A percentile compares a stretch with the other conserved stretches of the same genome.
Conservation (phyloP, 106 monocot species). For the Gastrodia elata region DNA sequence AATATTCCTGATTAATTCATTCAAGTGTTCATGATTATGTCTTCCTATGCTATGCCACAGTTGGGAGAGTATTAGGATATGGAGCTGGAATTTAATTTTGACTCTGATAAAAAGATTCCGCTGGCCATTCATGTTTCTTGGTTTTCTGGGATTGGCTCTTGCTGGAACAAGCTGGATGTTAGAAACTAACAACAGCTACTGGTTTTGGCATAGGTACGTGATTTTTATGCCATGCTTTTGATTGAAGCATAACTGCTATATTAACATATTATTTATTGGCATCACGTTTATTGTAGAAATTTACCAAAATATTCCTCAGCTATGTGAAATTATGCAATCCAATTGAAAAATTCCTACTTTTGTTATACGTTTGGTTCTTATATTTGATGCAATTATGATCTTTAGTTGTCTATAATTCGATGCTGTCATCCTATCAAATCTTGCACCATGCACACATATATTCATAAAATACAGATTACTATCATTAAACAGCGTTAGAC, state of each 20-base stretch:
- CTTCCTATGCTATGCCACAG: conserved; percentile 20
- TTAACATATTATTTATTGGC: not conserved
- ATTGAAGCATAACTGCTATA: not conserved
- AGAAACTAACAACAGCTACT: conserved; percentile 65
- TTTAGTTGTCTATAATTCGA: too few relatives aligned
- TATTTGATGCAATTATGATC: too few relatives aligned
- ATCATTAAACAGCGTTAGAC: too few relatives aligned
- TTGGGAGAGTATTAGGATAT: conserved; percentile 41
- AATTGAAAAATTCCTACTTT: too few relatives aligned
- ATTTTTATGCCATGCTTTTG: not conserved
- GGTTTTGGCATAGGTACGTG: conserved; percentile 94
- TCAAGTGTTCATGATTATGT: not conserved
- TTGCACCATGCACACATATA: too few relatives aligned
- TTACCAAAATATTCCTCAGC: too few relatives aligned
- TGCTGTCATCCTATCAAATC: too few relatives aligned
- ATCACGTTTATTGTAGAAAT: too few relatives aligned
- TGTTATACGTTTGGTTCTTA: too few relatives aligned
- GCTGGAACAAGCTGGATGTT: conserved; percentile 73
- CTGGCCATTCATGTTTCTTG: conserved; percentile 59
- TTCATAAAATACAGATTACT: too few relatives aligned
- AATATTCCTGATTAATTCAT: not conserved
- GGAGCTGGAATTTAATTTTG: conserved; percentile 39
- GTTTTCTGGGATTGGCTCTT: conserved; percentile 58
- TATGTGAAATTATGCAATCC: too few relatives aligned
- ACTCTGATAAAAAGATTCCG: conserved; percentile 47